Evolutionary conservation across 2,329 filamentous ascomycete genomes (phyloP), one percentile per base, ranked within the genome.

Genomic region (Colletotrichum lini): DNA sequence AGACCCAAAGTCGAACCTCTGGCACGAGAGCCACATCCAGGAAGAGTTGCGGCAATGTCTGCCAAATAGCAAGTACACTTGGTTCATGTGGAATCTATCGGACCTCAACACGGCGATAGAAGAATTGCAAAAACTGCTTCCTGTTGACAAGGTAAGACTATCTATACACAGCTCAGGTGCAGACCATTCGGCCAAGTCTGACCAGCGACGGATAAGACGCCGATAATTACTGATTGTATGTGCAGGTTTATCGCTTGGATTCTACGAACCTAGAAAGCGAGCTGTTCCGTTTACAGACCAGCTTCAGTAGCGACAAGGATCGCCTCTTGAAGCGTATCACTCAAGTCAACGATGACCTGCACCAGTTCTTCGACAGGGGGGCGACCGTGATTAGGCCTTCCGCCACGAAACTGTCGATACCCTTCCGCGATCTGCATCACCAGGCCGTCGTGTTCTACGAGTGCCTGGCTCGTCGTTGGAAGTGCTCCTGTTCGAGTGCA

Each of bases 281-380:
- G 21, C 16, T 61, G 5, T 67, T 45, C n/a, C 64, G 64, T 21
- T 57, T 67, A 23, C 64, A 54, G 8, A 67, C 23, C 4, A 67
- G 64, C 23, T 67, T 67, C 47, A 67, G 56, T 21, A 53, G 23
- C 38, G 64, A 67, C 21, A 67, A 67, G 21, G 56, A 61, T 26
- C 21, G 56, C 8, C 56, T 61, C 6, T 12, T 67, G 35, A 38
- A 23, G 7, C 64, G 47, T 15, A 47, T 67, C 13, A 67, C 56
- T 1, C 16, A 50, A 1, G 54, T 61, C 47, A 67, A 67, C 10
- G 45, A 67, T 45, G 56, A 67, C 15, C 23, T 67, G 23, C 64
- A 67, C 21, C 56, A 21, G 12, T 61, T 60, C 56, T 18, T 67
- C 9, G 56, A 61, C 23, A 30, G 64, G 21, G 64, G 38, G 4